Evolutionary conservation across 2,329 filamentous ascomycete species (phyloP).

Genomic region (Hirsutella minnesotensis): DNA sequence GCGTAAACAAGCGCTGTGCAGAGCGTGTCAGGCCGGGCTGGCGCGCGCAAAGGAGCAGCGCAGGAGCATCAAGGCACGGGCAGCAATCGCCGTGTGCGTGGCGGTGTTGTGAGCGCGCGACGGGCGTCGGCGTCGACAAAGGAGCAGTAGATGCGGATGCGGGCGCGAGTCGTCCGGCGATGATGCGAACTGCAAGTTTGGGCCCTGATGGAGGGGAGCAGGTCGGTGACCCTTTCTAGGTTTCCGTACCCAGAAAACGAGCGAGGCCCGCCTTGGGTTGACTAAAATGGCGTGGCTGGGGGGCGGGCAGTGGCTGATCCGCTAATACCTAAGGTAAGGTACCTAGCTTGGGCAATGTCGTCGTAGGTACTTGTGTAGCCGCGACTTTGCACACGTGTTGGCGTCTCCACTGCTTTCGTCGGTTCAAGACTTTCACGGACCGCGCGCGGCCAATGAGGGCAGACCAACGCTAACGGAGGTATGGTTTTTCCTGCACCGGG

Average conservation of each 20-base stretch:
- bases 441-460: too few species aligned
- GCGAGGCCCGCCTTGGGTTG: constrained; percentile 1
- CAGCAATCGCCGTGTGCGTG: constrained; percentile 10
- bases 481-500: too few species aligned
- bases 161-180: constrained; percentile 5
- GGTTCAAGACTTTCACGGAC: too few species aligned
- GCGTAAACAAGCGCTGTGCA: constrained; percentile 20
- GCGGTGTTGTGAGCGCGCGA: constrained; percentile 12
- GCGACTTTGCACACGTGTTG: too few species aligned
- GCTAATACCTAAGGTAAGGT: neutral
- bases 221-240: constrained; percentile 4
- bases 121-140: constrained; percentile 9
- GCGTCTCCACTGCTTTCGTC: too few species aligned
- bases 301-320: constrained; percentile 2
- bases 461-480: too few species aligned
- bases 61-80: constrained; percentile 16
- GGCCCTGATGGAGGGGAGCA: constrained; percentile 6
- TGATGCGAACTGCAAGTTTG: constrained; percentile 9
- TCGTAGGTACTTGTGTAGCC: too few species aligned
- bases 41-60: constrained; percentile 17
- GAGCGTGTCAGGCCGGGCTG: constrained; percentile 14
- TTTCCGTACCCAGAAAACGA: constrained; percentile 2
- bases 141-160: constrained; percentile 8
- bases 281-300: constrained; percentile 29
- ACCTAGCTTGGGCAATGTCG: too few species aligned